phyloP scores from a whole-genome alignment of 768 basidiomycete species.

The Panus rudis region DNA sequence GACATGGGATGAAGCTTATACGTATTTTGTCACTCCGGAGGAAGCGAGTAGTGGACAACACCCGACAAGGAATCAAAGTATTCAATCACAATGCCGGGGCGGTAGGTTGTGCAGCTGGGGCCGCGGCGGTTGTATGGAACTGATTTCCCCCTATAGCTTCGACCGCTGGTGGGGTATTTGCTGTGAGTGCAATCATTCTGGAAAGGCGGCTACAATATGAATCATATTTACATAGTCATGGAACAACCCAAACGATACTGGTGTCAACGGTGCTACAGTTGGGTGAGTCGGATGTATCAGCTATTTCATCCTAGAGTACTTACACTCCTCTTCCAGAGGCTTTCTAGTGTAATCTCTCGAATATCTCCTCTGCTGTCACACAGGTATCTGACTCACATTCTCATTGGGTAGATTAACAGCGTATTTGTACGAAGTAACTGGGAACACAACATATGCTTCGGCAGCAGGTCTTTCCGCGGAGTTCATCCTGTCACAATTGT shows the following conservation, averaged over 20 bases:
- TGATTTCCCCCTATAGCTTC: neutral
- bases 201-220: no score
- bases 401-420: neutral
- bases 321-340: neutral
- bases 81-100: no score
- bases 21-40: no score
- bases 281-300: neutral
- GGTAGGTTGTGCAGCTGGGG: no score
- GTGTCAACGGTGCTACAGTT: neutral
- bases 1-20: neutral
- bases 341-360: neutral
- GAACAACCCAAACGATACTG: no score
- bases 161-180: slow-evolving; percentile 2
- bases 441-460: neutral
- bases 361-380: neutral
- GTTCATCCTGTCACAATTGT: neutral
- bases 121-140: no score
- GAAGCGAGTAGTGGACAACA: no score
- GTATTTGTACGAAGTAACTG: slow-evolving; percentile 1
- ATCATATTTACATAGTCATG: no score
- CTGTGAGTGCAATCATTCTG: no score
- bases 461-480: slow-evolving; percentile 1
- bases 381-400: no score
- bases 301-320: neutral
- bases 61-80: no score